These are phyloP conservation scores for Solanum megistacrolobum DNA, from an alignment of 257 asterid species.

Conservation along the genomic window DNA sequence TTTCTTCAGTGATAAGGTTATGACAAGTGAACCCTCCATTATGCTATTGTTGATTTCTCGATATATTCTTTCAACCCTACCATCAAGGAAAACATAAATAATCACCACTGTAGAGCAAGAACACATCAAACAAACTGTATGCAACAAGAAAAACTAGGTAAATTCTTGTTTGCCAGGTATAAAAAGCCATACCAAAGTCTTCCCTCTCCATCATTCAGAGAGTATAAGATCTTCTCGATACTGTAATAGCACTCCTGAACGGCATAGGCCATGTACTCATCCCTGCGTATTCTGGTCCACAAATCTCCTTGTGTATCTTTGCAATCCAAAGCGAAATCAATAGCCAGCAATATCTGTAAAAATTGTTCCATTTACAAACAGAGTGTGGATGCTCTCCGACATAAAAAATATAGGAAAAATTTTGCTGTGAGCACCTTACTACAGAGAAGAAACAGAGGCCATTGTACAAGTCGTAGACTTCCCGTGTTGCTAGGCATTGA, in stretches of 20 bases:
- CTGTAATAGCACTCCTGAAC: slow-evolving; percentile 92
- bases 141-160: background rate
- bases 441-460: slow-evolving; percentile 97
- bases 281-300: slow-evolving; percentile 85
- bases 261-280: slow-evolving; percentile 97
- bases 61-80: slow-evolving; percentile 92
- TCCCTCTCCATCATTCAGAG: slow-evolving; percentile 96
- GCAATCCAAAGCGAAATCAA: slow-evolving; percentile 97
- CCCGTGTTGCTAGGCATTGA: slow-evolving; percentile 96
- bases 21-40: slow-evolving; percentile 73
- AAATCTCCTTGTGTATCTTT: slow-evolving; percentile 85
- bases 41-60: slow-evolving; percentile 86
- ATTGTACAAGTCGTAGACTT: slow-evolving; percentile 80
- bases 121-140: slow-evolving; percentile 1
- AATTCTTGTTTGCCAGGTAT: background rate
- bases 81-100: background rate
- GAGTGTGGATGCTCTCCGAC: background rate
- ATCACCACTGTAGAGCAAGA: background rate
- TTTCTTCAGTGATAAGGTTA: slow-evolving; percentile 61
- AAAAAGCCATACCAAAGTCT: slow-evolving; percentile 56
- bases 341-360: slow-evolving; percentile 79
- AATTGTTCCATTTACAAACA: background rate
- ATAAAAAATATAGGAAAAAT: background rate
- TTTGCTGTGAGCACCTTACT: slow-evolving; percentile 59
- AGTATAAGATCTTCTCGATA: slow-evolving; percentile 72